These are phyloP conservation scores for Candida gorgasii DNA, from an alignment of 805 yeast species.

Conservation along the genomic window DNA sequence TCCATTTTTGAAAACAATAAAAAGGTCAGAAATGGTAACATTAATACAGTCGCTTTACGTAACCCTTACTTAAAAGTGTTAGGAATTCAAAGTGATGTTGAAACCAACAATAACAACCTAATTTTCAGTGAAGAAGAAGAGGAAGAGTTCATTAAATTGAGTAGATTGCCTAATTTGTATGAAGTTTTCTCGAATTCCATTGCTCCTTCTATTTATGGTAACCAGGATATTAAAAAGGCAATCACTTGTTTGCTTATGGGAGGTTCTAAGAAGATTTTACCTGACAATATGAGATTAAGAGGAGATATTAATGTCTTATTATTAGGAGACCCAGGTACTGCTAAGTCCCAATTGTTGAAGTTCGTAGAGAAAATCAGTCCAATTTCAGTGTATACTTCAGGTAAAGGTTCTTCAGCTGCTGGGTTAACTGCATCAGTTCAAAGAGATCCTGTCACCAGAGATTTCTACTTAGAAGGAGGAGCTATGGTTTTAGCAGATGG, in stretches of 20 bases:
- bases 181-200: conserved; percentile 83
- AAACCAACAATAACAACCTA: conserved; percentile 55
- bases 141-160: conserved; percentile 79
- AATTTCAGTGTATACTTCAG: conserved; percentile 93
- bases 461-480: conserved; percentile 96
- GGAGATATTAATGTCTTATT: conserved; percentile 94
- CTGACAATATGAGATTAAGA: conserved; percentile 95
- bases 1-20: conserved; percentile 78
- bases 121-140: conserved; percentile 91
- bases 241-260: conserved; percentile 91
- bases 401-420: conserved; percentile 99
- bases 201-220: conserved; percentile 97
- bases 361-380: conserved; percentile 95
- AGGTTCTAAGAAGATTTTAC: conserved; percentile 87
- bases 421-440: conserved; percentile 99
- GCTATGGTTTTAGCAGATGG: conserved; percentile 99
- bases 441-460: conserved; percentile 83
- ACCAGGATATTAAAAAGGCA: conserved; percentile 88
- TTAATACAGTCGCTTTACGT: conserved; percentile 79
- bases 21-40: conserved; percentile 38
- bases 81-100: conserved; percentile 85
- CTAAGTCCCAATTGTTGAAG: conserved; percentile 92
- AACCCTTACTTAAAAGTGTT: conserved; percentile 86
- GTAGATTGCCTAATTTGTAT: conserved; percentile 82
- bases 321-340: conserved; percentile 99